A percentile compares a stretch with the other conserved stretches of the same genome.
These are phyloP conservation scores for Leccinum subtestaceum DNA, from an alignment of 768 basidiomycete species.

Conservation along the genomic window DNA sequence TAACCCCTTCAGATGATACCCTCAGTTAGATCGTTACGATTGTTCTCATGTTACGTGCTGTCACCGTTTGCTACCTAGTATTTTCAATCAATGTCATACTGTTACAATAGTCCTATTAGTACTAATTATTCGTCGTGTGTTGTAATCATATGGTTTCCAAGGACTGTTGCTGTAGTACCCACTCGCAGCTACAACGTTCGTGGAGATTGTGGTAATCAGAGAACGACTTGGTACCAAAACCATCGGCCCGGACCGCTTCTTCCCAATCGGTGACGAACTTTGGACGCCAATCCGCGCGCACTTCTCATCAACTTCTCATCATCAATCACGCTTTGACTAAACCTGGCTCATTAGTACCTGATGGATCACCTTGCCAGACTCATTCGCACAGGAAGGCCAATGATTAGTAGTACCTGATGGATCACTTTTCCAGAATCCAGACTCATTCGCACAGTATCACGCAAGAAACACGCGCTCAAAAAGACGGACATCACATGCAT, in stretches of 20 bases:
- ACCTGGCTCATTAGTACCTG: too few species aligned
- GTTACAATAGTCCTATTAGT: conserved; percentile 14
- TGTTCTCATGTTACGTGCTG: not conserved
- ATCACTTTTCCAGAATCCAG: too few species aligned
- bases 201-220: not conserved
- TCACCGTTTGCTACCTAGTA: conserved; percentile 1
- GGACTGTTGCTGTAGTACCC: not conserved
- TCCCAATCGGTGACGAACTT: conserved; percentile 10
- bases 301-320: not conserved
- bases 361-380: too few species aligned
- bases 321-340: not conserved
- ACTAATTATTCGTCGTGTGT: not conserved
- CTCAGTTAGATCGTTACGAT: conserved; percentile 2
- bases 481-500: too few species aligned
- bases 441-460: too few species aligned
- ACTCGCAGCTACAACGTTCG: not conserved
- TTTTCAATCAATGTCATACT: not conserved
- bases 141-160: conserved; percentile 5
- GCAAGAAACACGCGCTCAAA: too few species aligned
- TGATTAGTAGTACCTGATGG: too few species aligned
- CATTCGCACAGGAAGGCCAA: too few species aligned
- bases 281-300: not conserved
- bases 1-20: conserved; percentile 8
- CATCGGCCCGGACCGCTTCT: not conserved
- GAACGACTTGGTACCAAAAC: conserved; percentile 8